Base-by-base conservation (phyloP, 1,284 basidiomycete genomes). In the Trichosporon sp. region DNA sequence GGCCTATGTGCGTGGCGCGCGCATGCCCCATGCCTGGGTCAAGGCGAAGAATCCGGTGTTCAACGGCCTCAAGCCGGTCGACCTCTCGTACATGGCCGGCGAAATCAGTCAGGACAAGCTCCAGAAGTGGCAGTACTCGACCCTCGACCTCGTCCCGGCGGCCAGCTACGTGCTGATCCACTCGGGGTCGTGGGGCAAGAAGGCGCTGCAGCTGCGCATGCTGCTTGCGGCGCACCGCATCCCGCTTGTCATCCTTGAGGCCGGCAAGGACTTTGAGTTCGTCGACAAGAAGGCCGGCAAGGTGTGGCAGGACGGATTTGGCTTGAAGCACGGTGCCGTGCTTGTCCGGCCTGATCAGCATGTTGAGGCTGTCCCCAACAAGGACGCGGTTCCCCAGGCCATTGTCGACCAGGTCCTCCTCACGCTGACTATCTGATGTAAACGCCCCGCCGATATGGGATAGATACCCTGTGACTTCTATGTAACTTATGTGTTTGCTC, bases 341-440 rank as follows among this genome's bases (percentile, higher is more conserved):
- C 68, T 76, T 10, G 68, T 75, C 16, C 67, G 75, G 0, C 75
- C 75, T 1, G 75, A 76, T 67, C 75, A 76, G 74, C 75, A 76
- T 67, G 37, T 76, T 40, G 69, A 69, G 63, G 68, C 61, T 32
- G 64, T 73, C 31, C 31, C 59, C 6, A 32, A 14, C 19, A 35
- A 35, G 31, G 59, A 63, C 32, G 12, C 59, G 4, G 32, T 63
- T 3, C 59, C 59, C 4, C 59, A 63, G 59, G 59, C 59, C 32
- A 63, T 63, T 16, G 59, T 63, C 16, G 59, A 63, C 59, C 59
- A 63, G 59, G 59, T 63, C 59, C 59, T 63, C 32, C 31, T 63
- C 59, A 63, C 59, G 12, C 59, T 63, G 10, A 63, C 59, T 11
- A 63, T 63, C 32, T 63, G 32, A 37, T 31, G 56, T 61, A 46